Base-by-base conservation (phyloP, 139 green algal genomes). In the Pleodorina starrii region DNA sequence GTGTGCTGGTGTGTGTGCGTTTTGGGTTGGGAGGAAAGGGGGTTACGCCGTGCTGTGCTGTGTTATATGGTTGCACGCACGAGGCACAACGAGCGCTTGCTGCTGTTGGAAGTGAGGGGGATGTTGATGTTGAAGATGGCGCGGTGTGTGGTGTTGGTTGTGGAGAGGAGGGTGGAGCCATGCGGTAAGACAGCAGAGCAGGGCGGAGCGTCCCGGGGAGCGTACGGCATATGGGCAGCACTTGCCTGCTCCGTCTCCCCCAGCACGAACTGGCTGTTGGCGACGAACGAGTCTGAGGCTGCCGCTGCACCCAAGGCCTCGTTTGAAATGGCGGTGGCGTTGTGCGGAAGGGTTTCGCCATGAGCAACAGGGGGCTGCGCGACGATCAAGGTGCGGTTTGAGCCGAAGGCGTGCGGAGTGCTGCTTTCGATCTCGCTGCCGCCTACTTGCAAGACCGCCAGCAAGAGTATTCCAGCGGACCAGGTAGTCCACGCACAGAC, bases 371-470 rank as follows among this genome's bases (percentile, higher is more conserved):
- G 2, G 68, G 17, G 68, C 68, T 76, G 68, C 68, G 68, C 16
- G 5, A 11, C 68, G 68, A 48, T 25, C 68, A 23, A 73, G 63
- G 63, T 73, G 35, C 32, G 63, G 63, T 38, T 73, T 73, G 19
- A 73, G 63, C 16, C 27, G 16, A 16, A 38, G 16, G 2, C 32
- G 32, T 73, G 27, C 63, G 6, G 16, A 23, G 63, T 21, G 27
- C 63, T 73, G 63, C 63, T 11, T 23, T 40, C 32, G 19, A 36
- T 73, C 32, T 5, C 35, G 36, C 5, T 29, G 38, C 16, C n/a
- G 68, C 68, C 27, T 86, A 86, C 79, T 44, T 75, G 79, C 12
- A 86, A 9, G 57, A n/a, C 38, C 16, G 57, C 79, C 57, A 86
- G 57, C 40, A 86, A 32, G 38, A 42, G 38, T n/a, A 73, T 0